A percentile compares a stretch with the other conserved stretches of the same genome.
phyloP scores from a whole-genome alignment of 352 stramenopile genomes.

The Pythium coloratum region DNA sequence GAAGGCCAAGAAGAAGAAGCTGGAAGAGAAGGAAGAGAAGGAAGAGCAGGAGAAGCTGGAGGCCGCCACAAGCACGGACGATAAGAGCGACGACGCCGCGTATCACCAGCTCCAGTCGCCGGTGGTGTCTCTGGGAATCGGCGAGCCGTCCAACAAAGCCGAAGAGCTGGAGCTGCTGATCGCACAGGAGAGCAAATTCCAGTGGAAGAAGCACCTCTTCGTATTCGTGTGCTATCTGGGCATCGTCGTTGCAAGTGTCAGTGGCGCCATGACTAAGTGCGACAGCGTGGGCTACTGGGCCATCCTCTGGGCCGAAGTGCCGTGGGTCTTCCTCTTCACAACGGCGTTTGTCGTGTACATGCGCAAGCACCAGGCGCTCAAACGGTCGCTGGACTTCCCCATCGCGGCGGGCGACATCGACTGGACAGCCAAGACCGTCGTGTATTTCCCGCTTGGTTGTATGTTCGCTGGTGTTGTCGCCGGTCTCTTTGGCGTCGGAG shows the following conservation, averaged over 20 bases:
- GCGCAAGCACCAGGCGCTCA: constrained; percentile 38
- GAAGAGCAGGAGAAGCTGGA: constrained; percentile 9
- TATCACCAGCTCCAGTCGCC: constrained; percentile 23
- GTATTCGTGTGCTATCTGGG: constrained; percentile 22
- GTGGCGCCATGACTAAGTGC: constrained; percentile 29
- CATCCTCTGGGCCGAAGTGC: constrained; percentile 44
- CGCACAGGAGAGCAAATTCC: constrained; percentile 5
- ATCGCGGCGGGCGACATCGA: constrained; percentile 43
- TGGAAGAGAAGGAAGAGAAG: not conserved
- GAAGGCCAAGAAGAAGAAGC: constrained; percentile 27
- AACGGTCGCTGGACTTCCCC: constrained; percentile 39
- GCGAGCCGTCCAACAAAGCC: not conserved
- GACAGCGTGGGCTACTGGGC: constrained; percentile 48
- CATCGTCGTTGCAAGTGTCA: constrained; percentile 26
- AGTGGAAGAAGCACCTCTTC: constrained; percentile 23
- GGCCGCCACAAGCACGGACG: not conserved
- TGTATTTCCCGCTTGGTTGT: constrained; percentile 39
- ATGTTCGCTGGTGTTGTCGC: constrained; percentile 47
- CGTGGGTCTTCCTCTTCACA: constrained; percentile 51
- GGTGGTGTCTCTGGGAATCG: constrained; percentile 2
- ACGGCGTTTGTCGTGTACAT: constrained; percentile 34
- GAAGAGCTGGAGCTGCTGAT: constrained; percentile 6
- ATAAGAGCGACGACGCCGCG: constrained; percentile 5
- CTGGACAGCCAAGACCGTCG: constrained; percentile 42
- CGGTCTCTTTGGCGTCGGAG: constrained; percentile 54